phyloP scores from a whole-genome alignment of 108 stramenopile species.

The Pseudonitzschia pungens region DNA sequence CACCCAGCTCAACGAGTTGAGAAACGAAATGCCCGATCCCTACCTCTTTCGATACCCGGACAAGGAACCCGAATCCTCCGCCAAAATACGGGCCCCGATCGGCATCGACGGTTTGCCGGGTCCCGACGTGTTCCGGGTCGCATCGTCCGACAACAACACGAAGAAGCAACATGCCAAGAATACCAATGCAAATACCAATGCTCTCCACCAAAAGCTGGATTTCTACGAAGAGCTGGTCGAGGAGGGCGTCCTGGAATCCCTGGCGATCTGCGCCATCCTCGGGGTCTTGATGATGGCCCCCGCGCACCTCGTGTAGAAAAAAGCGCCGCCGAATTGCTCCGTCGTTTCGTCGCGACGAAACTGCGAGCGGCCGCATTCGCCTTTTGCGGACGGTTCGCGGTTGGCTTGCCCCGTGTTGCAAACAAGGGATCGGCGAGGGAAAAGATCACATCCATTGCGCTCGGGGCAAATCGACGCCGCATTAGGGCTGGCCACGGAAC shows the following conservation, averaged over 20 bases:
- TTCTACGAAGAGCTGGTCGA: conserved; percentile 18
- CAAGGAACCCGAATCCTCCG: not conserved
- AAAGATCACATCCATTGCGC: no score
- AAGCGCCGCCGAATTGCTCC: no score
- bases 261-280: conserved; percentile 28
- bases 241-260: conserved; percentile 33
- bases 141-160: not conserved
- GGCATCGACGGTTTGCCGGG: not conserved
- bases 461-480: no score
- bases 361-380: no score
- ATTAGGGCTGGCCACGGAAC: no score
- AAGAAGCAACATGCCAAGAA: conserved; percentile 9
- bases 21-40: conserved; percentile 17
- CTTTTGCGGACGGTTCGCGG: no score
- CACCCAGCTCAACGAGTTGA: conserved; percentile 13
- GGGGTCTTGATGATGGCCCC: conserved; percentile 27
- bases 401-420: no score
- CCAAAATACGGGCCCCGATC: not conserved
- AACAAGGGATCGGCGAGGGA: no score
- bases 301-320: not conserved
- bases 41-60: conserved; percentile 21
- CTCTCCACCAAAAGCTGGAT: no score
- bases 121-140: conserved; percentile 9
- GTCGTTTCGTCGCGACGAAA: no score
- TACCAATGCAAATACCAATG: no score